These are phyloP conservation scores for Lupinus albus DNA, from an alignment of 306 rosid genomes.

Conservation along the genomic window DNA sequence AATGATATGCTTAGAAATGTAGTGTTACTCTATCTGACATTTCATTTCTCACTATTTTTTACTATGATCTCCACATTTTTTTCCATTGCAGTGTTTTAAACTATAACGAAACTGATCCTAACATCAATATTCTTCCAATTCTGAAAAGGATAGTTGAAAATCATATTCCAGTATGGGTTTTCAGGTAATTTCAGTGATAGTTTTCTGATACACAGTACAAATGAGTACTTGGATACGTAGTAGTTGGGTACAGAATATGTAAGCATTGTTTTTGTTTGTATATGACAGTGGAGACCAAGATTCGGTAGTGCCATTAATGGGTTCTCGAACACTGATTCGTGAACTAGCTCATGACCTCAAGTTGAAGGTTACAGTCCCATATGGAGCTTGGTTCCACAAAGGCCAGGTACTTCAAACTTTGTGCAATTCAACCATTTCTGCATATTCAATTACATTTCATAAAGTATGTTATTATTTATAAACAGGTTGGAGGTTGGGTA, in stretches of 20 bases:
- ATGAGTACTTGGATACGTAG: too few species aligned
- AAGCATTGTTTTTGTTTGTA: too few species aligned
- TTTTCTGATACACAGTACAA: too few species aligned
- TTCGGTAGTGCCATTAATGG: conserved; percentile 81
- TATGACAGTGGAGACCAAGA: conserved; percentile 92
- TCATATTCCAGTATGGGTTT: conserved; percentile 82
- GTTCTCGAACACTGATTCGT: conserved; percentile 75
- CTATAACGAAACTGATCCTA: conserved; percentile 63
- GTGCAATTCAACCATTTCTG: not conserved
- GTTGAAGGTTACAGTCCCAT: conserved; percentile 65
- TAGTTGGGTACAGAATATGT: too few species aligned
- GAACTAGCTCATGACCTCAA: conserved; percentile 78
- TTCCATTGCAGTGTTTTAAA: conserved; percentile 56
- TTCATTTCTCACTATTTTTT: not conserved
- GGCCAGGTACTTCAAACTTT: conserved; percentile 63
- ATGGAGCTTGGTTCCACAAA: conserved; percentile 86
- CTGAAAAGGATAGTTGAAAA: conserved; percentile 70
- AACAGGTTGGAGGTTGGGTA: conserved; percentile 87
- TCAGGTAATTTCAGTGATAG: conserved; percentile 78
- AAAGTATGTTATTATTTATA: too few species aligned
- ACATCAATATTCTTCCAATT: conserved; percentile 72
- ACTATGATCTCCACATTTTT: conserved; percentile 27
- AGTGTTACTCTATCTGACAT: not conserved
- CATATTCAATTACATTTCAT: not conserved
- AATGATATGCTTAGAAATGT: too few species aligned